Conservation (phyloP, 306 rosid species). For the Dryas alaskensis region DNA sequence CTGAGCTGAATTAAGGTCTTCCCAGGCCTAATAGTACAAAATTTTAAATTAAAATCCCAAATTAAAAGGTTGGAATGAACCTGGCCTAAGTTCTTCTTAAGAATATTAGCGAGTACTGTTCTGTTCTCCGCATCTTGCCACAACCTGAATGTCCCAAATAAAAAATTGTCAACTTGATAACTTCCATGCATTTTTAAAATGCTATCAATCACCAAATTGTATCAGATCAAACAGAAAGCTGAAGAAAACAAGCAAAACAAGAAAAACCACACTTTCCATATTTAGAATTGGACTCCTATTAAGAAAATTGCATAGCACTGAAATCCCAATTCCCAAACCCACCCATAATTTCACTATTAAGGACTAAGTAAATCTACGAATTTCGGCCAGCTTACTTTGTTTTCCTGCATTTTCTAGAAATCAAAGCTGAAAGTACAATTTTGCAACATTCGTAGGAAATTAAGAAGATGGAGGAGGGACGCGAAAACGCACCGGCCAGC, state of each 20-base stretch:
- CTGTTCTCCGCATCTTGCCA: constrained; percentile 99
- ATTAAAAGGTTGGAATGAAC: constrained; percentile 31
- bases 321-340: no score
- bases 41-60: background rate
- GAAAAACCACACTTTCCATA: background rate
- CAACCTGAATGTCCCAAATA: constrained; percentile 50
- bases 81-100: constrained; percentile 64
- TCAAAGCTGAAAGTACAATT: background rate
- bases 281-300: no score
- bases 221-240: background rate
- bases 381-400: no score
- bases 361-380: no score
- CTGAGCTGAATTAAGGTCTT: background rate
- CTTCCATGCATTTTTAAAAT: background rate
- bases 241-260: background rate
- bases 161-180: background rate
- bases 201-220: background rate
- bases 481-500: constrained; percentile 67
- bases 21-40: background rate
- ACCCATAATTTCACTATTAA: no score
- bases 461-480: background rate
- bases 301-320: no score
- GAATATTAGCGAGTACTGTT: constrained; percentile 59
- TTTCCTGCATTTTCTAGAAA: background rate
- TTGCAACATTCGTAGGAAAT: background rate